phyloP scores from a whole-genome alignment of 352 stramenopile species.

The Phytophthora citrophthora region DNA sequence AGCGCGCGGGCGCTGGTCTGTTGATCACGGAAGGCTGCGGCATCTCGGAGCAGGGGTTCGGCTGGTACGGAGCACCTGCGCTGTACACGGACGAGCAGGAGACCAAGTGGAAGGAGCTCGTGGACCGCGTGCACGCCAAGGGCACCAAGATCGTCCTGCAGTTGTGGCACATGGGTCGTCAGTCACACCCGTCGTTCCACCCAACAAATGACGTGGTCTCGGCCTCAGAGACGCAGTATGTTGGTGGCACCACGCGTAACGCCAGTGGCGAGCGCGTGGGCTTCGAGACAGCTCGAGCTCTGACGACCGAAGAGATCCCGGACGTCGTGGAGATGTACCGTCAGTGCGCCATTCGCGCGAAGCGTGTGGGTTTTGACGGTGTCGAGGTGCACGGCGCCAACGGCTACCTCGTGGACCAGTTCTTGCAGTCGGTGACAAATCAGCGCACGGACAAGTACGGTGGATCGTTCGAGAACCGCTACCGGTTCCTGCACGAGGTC shows the following conservation, averaged over 20 bases:
- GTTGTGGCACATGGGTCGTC: slow-evolving; percentile 24
- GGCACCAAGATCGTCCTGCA: slow-evolving; percentile 23
- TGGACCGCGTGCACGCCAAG: slow-evolving; percentile 13
- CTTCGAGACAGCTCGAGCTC: slow-evolving; percentile 11
- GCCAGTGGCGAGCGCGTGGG: slow-evolving; percentile 4
- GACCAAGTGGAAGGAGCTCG: slow-evolving; percentile 14
- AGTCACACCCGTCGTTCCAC: slow-evolving; percentile 20
- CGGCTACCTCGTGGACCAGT: slow-evolving; percentile 16
- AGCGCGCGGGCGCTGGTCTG: slow-evolving; percentile 14
- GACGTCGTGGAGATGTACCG: slow-evolving; percentile 19
- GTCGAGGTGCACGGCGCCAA: slow-evolving; percentile 16
- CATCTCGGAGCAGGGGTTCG: slow-evolving; percentile 21
- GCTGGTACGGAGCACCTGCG: slow-evolving; percentile 8
- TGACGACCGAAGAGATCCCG: slow-evolving; percentile 13
- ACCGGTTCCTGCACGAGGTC: slow-evolving; percentile 10
- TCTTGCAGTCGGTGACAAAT: slow-evolving; percentile 20
- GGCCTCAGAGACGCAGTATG: slow-evolving; percentile 10
- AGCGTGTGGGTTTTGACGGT: slow-evolving; percentile 11
- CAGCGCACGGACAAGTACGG: slow-evolving; percentile 21
- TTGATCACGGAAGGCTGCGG: slow-evolving; percentile 21
- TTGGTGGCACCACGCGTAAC: slow-evolving; percentile 5
- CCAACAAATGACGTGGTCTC: slow-evolving; percentile 11
- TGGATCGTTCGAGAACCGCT: slow-evolving; percentile 22
- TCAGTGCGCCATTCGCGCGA: slow-evolving; percentile 9
- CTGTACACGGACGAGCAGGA: slow-evolving; percentile 21